Conservation (phyloP, 805 yeast genomes). For the Zygosaccharomyces rouxii region DNA sequence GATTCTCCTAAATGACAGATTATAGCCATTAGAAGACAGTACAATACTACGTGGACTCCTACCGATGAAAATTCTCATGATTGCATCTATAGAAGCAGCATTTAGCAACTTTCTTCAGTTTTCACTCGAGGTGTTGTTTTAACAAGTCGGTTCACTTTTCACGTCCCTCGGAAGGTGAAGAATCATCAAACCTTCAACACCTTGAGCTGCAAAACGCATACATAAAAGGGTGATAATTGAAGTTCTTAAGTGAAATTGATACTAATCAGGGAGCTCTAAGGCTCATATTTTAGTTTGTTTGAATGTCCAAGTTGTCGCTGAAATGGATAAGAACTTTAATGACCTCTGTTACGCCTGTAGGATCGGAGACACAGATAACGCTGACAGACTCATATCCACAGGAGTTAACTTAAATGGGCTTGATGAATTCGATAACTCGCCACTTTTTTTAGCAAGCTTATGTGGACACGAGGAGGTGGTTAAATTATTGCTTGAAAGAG, state of each 20-base stretch:
- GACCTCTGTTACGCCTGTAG: slow-evolving; percentile 65
- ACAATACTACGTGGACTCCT: slow-evolving; percentile 66
- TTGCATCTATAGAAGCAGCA: slow-evolving; percentile 1
- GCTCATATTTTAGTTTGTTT: background rate
- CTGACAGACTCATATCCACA: slow-evolving; percentile 49
- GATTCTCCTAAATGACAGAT: slow-evolving; percentile 51
- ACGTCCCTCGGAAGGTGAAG: slow-evolving; percentile 2
- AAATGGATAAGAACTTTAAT: slow-evolving; percentile 33
- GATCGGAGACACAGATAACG: slow-evolving; percentile 61
- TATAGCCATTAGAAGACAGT: slow-evolving; percentile 53
- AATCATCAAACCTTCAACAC: background rate
- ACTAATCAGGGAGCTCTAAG: background rate
- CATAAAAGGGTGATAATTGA: background rate
- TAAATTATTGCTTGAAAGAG: slow-evolving; percentile 53
- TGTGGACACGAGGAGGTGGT: slow-evolving; percentile 73
- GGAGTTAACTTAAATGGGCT: slow-evolving; percentile 47
- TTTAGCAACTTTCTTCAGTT: background rate
- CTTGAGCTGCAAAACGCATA: background rate
- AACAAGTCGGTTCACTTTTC: background rate
- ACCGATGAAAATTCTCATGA: slow-evolving; percentile 61
- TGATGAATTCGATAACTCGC: slow-evolving; percentile 73
- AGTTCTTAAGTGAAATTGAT: background rate
- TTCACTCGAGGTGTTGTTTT: background rate
- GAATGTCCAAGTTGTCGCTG: background rate
- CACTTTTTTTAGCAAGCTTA: slow-evolving; percentile 64